Base-by-base conservation (phyloP, 2,329 filamentous ascomycete genomes). In the Penicillium hesseltinei region DNA sequence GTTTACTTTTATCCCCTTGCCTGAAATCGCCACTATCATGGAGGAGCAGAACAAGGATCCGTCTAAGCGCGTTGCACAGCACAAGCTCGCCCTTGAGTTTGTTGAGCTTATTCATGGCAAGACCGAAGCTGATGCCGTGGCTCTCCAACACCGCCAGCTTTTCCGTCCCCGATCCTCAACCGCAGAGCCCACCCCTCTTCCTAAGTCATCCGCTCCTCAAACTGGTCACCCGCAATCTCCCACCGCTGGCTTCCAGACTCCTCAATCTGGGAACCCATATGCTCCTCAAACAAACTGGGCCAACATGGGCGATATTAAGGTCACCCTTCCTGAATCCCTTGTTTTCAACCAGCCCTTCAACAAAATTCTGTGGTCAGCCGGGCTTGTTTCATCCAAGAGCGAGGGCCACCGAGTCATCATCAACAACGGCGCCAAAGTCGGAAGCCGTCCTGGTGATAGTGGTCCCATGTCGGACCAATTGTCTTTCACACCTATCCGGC, bases 1-100 rank as follows among this genome's bases (percentile, higher is more conserved):
- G 23, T 92, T 99, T 71, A 99, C 94, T 0, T 96, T 99, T 71
- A 75, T 96, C 38, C 89, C 93, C 0, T 66, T 90, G 2, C 69
- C 81, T 8, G 73, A 85, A n/a, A 95, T 99, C 62, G 70, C 80
- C 3, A 68, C 78, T 15, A 73, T 90, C 51, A 89, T 97, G 84
- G 72, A 78, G 33, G 73, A 88, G 60, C 92, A 97, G 65, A 75
- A 74, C 9, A 62, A 80, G 29, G 83, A 92, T 55, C 89, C 90
- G 0, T 82, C 86, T 1, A 85, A 88, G 74, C 86, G 94, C 31
- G 72, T 85, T 55, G 92, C 93, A 3, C 93, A 99, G 66, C 92
- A 96, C 69, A 78, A 82, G 0, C 83, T 99, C 2, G 94, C 94
- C 0, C 84, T 80, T 50, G 92, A 99, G 70, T 88, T 97, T 23